A percentile compares a stretch with the other conserved stretches of the same genome.
These are phyloP conservation scores for Alternaria postmessia DNA, from an alignment of 2,329 filamentous ascomycete genomes.

Conservation along the genomic window DNA sequence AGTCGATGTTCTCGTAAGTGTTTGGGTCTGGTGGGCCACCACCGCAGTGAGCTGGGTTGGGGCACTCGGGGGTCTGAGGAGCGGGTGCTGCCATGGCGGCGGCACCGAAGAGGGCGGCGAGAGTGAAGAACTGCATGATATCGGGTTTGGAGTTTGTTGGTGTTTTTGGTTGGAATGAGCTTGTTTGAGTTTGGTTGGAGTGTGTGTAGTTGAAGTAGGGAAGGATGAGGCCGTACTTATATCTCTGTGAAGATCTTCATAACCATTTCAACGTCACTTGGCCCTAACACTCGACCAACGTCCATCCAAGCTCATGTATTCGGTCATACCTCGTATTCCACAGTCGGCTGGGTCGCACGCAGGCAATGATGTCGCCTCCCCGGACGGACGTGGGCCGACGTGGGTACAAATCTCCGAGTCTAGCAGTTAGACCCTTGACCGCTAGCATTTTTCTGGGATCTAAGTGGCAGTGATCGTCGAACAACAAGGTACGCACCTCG, in stretches of 20 bases:
- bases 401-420: conserved; percentile 14
- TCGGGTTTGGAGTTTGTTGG: conserved; percentile 2
- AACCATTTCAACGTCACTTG: conserved; percentile 16
- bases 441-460: neutral
- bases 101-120: conserved; percentile 28
- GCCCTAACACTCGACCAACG: neutral
- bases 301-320: conserved; percentile 10
- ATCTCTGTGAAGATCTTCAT: conserved; percentile 5
- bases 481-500: neutral
- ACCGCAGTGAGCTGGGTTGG: conserved; percentile 34
- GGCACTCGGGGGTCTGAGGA: conserved; percentile 28
- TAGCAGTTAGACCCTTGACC: neutral
- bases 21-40: conserved; percentile 15
- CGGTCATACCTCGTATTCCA: conserved; percentile 6
- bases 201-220: neutral
- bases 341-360: conserved; percentile 8
- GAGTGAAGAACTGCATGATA: conserved; percentile 32
- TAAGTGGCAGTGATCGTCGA: conserved; percentile 7
- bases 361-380: conserved; percentile 3
- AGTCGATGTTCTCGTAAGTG: conserved; percentile 31
- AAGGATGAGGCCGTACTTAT: conserved; percentile 22
- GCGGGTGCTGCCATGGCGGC: conserved; percentile 31
- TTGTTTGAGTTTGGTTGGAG: neutral
- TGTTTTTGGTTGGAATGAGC: neutral
- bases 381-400: neutral